Evolutionary conservation across 345 rosid genomes (phyloP).

Genomic region (Bruguiera parviflora): DNA sequence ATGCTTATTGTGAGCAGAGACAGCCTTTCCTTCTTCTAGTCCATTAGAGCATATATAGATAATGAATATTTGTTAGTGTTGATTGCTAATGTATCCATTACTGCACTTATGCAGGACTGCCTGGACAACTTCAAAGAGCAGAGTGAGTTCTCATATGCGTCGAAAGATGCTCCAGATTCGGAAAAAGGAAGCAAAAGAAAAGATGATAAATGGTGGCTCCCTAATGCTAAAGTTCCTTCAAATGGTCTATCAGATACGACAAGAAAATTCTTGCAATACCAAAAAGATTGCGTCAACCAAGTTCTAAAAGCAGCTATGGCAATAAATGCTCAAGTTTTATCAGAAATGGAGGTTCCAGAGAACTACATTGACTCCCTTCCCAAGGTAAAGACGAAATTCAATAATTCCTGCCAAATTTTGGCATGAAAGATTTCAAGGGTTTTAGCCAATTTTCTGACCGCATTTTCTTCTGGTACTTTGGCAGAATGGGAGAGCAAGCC

Average conservation of each 20-base stretch:
- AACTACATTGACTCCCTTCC: constrained; percentile 84
- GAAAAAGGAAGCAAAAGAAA: constrained; percentile 46
- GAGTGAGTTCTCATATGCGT: constrained; percentile 56
- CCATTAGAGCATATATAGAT: neutral
- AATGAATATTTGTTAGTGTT: neutral
- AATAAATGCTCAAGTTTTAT: constrained; percentile 75
- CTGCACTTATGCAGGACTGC: constrained; percentile 46
- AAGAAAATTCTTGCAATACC: constrained; percentile 66
- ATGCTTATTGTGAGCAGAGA: constrained; percentile 73
- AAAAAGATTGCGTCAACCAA: constrained; percentile 80
- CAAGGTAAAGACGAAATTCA: constrained; percentile 39
- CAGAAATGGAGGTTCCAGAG: constrained; percentile 88
- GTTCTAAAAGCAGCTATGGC: constrained; percentile 96
- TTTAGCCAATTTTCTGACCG: constrained; percentile 10
- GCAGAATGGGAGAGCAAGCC: constrained; percentile 83
- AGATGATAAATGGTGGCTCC: constrained; percentile 92
- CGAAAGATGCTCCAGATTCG: constrained; percentile 60
- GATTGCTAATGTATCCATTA: neutral
- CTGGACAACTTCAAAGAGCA: constrained; percentile 73
- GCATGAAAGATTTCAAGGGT: neutral
- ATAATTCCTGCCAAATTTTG: neutral
- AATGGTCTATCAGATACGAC: constrained; percentile 64
- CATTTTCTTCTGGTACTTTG: constrained; percentile 1
- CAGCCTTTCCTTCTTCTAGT: neutral
- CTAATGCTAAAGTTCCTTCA: constrained; percentile 67